A percentile compares a stretch with the other conserved stretches of the same genome.
Conservation (phyloP, 306 rosid genomes). For the Arachis hypogaea region DNA sequence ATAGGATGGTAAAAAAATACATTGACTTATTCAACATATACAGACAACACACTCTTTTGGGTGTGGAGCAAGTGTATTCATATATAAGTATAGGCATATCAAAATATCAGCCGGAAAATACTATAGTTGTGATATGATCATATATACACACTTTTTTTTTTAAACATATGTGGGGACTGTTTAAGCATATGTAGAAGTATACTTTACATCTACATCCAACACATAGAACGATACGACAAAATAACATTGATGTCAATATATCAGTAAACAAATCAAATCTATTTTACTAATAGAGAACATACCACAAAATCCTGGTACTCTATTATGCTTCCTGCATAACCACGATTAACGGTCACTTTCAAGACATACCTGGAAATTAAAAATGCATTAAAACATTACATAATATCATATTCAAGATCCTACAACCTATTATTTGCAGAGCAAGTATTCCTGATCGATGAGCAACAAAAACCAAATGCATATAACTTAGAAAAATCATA, state of each 20-base stretch:
- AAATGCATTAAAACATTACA: constrained; percentile 38
- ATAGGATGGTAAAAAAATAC: constrained; percentile 8
- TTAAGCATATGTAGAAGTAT: neutral
- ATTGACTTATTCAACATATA: neutral
- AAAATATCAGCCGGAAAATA: constrained; percentile 9
- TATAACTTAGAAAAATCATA: constrained; percentile 37
- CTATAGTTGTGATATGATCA: neutral
- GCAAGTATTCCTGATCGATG: constrained; percentile 6
- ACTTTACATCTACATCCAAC: constrained; percentile 14
- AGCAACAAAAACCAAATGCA: constrained; percentile 28
- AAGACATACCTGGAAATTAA: constrained; percentile 74
- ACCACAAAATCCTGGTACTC: constrained; percentile 98
- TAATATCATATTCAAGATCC: constrained; percentile 29
- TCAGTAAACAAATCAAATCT: constrained; percentile 20
- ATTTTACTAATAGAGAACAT: constrained; percentile 35
- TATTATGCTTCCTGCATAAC: constrained; percentile 89
- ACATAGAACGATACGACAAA: constrained; percentile 25
- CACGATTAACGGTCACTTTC: constrained; percentile 94
- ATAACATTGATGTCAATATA: constrained; percentile 14
- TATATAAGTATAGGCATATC: neutral
- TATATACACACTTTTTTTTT: neutral
- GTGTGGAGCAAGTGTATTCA: neutral
- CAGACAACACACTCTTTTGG: neutral
- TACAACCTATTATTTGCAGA: constrained; percentile 22
- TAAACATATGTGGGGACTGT: neutral